phyloP scores from a whole-genome alignment of 2,329 filamentous ascomycete genomes.

The Fusarium sp. region DNA sequence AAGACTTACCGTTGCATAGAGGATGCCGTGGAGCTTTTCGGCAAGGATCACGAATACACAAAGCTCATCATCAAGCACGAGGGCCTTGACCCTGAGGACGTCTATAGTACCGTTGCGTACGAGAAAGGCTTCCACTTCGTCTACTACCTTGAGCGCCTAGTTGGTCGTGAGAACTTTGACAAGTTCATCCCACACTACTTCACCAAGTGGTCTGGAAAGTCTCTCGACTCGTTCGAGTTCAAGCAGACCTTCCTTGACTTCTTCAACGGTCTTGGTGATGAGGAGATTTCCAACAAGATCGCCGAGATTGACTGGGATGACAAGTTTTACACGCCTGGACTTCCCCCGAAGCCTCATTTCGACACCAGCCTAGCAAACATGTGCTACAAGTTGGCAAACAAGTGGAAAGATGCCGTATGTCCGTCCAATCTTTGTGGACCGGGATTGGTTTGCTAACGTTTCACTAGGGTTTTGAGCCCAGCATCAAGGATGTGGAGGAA shows the following conservation, averaged over 20 bases:
- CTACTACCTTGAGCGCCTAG: constrained; percentile 84
- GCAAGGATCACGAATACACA: constrained; percentile 88
- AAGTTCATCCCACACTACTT: constrained; percentile 97
- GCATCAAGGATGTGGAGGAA: constrained; percentile 69
- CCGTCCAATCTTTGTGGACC: constrained; percentile 38
- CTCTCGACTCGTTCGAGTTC: constrained; percentile 93
- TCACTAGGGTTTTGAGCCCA: constrained; percentile 67
- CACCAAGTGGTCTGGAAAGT: constrained; percentile 81
- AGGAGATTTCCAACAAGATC: constrained; percentile 68
- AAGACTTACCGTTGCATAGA: constrained; percentile 52
- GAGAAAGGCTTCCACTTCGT: constrained; percentile 97
- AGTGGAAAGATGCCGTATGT: constrained; percentile 73
- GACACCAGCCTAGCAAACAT: constrained; percentile 86
- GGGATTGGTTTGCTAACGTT: constrained; percentile 40
- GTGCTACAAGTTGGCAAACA: constrained; percentile 81
- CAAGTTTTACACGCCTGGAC: constrained; percentile 86
- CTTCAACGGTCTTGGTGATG: constrained; percentile 72
- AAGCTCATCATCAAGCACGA: constrained; percentile 88
- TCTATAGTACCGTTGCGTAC: constrained; percentile 91
- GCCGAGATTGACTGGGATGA: constrained; percentile 84
- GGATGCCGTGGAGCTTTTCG: constrained; percentile 80
- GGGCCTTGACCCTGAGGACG: constrained; percentile 92
- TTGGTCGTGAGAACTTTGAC: constrained; percentile 88
- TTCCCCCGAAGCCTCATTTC: constrained; percentile 89
- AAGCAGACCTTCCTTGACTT: constrained; percentile 86